A percentile compares a stretch with the other conserved stretches of the same genome.
Conservation (phyloP, 139 green algal species). For the Monoraphidium neglectum region DNA sequence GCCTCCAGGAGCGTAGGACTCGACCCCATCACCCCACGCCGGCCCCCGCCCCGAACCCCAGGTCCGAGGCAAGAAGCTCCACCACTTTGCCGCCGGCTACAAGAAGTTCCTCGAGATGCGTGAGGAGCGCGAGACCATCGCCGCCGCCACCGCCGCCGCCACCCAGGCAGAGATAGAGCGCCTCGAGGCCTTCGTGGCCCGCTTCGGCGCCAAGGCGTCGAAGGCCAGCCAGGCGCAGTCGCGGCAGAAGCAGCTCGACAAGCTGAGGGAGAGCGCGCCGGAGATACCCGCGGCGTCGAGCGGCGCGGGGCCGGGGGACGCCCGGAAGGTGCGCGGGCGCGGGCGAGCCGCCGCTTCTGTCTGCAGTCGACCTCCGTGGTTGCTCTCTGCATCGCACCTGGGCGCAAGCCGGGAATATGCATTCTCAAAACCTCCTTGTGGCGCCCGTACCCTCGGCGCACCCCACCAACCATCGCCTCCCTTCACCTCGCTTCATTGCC, state of each 20-base stretch:
- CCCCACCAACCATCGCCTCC: too few species aligned
- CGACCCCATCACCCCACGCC: too few species aligned
- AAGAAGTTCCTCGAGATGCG: conserved; percentile 63
- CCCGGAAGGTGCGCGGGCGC: conserved; percentile 30
- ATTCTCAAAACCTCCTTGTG: too few species aligned
- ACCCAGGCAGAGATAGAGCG: conserved; percentile 55
- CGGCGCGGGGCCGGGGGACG: conserved; percentile 40
- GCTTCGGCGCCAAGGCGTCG: conserved; percentile 74
- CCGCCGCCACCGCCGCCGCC: conserved; percentile 40
- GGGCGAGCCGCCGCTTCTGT: background rate
- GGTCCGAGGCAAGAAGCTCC: conserved; percentile 61
- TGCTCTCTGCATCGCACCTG: too few species aligned
- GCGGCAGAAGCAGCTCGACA: conserved; percentile 62
- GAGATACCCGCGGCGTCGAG: conserved; percentile 42
- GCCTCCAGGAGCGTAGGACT: too few species aligned
- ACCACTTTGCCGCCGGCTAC: conserved; percentile 69
- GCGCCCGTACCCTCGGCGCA: too few species aligned
- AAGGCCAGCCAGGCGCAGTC: conserved; percentile 72
- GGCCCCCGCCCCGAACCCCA: background rate
- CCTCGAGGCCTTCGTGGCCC: conserved; percentile 70
- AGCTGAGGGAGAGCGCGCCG: conserved; percentile 54
- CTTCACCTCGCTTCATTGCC: too few species aligned
- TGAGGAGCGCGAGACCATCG: conserved; percentile 52
- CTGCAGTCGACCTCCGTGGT: conserved; percentile 36
- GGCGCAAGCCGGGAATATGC: too few species aligned